Base-by-base conservation (phyloP, 108 stramenopile genomes). In the Heterococcus sp. region DNA sequence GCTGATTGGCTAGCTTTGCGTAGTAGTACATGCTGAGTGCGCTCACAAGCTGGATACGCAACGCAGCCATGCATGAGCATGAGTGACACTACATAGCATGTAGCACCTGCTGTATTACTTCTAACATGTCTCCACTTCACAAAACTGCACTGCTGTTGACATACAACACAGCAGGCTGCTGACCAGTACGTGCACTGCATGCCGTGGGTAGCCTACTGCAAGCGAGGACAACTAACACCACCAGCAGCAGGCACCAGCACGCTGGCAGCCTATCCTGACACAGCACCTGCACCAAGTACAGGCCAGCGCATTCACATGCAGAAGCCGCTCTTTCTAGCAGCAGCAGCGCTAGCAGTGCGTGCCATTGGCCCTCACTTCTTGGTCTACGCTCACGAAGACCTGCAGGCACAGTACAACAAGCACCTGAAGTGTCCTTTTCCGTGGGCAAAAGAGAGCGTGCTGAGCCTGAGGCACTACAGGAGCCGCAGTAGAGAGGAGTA, bases 161-260 rank as follows among this genome's bases (percentile, higher is more conserved):
- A 58, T 21, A 58, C 46, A 21, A 8, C 46, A 14, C 46, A 58
- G 46, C 46, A 21, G 14, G 46, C 14, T 21, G 46, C 46, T 21
- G 46, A 58, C 46, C n/a, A n/a, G n/a, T n/a, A n/a, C n/a, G 46
- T 58, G 14, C 75, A 76, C 27, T 76, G 75, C 68, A 68, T 76
- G 66, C 36, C 75, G 5, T 76, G 75, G 75, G 75, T 76, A 32
- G 67, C 66, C 68, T 76, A 76, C 68, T 76, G 75, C 38, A 36
- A 67, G 2, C 11, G 27, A 31, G 75, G 75, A 11, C 75, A 75
- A 63, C 34, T 37, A 29, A 3, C 2, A 11, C 36, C 46, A 31
- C 67, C 75, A 2, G 27, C 66, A 14, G 46, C 8, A 14, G 46
- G 46, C 21, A 38, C 46, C 2, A 67, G 75, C 31, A 31, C 68